Conservation (phyloP, 306 rosid species). For the Prunus padus region DNA sequence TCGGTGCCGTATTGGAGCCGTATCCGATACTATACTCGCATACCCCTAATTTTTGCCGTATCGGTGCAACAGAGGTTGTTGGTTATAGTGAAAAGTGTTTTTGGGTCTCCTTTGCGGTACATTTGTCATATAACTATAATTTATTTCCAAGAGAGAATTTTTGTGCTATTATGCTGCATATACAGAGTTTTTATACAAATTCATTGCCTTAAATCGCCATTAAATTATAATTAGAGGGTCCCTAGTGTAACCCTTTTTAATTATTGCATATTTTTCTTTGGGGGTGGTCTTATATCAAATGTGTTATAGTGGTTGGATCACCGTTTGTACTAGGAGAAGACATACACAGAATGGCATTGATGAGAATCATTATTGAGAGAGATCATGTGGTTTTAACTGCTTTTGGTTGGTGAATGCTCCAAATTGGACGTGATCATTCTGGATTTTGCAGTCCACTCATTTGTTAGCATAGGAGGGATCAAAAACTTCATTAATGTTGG, state of each 20-base stretch:
- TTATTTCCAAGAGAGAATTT: neutral
- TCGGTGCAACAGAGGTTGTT: too few species aligned
- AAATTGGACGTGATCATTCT: neutral
- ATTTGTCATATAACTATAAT: neutral
- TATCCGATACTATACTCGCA: too few species aligned
- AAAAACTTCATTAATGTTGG: neutral
- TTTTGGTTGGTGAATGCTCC: neutral
- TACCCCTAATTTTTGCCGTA: too few species aligned
- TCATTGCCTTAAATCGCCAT: neutral
- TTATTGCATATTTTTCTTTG: neutral
- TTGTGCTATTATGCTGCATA: neutral
- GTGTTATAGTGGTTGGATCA: neutral
- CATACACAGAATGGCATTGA: neutral
- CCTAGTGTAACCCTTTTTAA: neutral
- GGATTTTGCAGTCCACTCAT: conserved; percentile 5
- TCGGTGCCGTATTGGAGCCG: too few species aligned
- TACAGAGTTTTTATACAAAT: neutral
- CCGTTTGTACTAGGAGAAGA: neutral
- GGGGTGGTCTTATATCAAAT: conserved; percentile 1
- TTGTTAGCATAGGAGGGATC: conserved; percentile 8
- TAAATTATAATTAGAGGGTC: conserved; percentile 7
- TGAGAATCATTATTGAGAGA: neutral
- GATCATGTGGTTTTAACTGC: neutral
- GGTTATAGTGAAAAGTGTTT: neutral
- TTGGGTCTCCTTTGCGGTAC: neutral